A percentile compares a stretch with the other conserved stretches of the same genome.
These are phyloP conservation scores for Hylodesmum podocarpum DNA, from an alignment of 306 rosid species.

Conservation along the genomic window DNA sequence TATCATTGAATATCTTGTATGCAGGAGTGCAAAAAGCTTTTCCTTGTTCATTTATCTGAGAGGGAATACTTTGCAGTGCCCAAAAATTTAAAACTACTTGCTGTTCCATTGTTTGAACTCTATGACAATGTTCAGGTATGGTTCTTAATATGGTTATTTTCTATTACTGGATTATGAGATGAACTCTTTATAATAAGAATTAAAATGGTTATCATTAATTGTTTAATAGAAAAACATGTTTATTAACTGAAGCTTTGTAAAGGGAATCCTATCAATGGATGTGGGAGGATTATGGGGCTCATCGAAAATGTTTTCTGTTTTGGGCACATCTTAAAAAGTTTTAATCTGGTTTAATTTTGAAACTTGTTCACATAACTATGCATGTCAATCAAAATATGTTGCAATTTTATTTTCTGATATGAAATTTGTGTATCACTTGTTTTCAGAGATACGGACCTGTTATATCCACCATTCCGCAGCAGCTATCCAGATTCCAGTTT, in stretches of 20 bases:
- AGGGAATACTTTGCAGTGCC: slow-evolving; percentile 98
- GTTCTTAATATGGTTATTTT: slow-evolving; percentile 2
- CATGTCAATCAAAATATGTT: slow-evolving; percentile 4
- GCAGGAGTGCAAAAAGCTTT: slow-evolving; percentile 97
- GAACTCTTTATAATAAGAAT: not conserved
- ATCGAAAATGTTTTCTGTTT: not conserved
- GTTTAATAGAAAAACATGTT: not conserved
- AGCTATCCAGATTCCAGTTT: slow-evolving; percentile 97
- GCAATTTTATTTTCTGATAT: not conserved
- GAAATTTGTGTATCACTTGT: slow-evolving; percentile 16
- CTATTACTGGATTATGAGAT: not conserved
- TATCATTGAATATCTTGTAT: slow-evolving; percentile 11
- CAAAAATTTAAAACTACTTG: slow-evolving; percentile 90
- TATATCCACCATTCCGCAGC: slow-evolving; percentile 97
- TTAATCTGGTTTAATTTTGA: not conserved
- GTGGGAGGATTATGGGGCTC: not conserved
- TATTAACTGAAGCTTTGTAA: not conserved
- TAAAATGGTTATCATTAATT: slow-evolving; percentile 7
- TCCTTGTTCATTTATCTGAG: slow-evolving; percentile 92
- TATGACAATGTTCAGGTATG: slow-evolving; percentile 98
- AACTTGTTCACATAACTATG: not conserved
- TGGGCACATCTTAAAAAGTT: not conserved
- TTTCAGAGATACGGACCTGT: slow-evolving; percentile 97
- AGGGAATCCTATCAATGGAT: not conserved
- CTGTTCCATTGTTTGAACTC: slow-evolving; percentile 98